Evolutionary conservation across 2,329 filamentous ascomycete genomes (phyloP).

Genomic region (Fusarium sp.): DNA sequence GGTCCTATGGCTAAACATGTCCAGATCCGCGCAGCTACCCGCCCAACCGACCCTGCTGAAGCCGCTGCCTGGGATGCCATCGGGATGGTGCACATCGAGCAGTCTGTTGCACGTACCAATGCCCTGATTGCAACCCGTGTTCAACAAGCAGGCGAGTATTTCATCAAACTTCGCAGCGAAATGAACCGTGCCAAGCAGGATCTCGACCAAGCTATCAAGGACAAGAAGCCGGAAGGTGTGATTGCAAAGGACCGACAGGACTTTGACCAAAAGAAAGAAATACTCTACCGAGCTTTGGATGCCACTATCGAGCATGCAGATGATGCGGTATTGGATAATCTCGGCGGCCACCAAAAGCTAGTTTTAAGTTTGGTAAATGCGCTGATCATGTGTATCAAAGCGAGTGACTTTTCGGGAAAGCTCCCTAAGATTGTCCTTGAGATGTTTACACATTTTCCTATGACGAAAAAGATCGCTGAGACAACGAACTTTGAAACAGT

Average conservation of each 20-base stretch:
- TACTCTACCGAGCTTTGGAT: slow-evolving; percentile 62
- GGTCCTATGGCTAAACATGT: background rate
- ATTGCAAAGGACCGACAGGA: slow-evolving; percentile 52
- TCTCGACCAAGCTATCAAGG: slow-evolving; percentile 55
- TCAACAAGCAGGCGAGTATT: slow-evolving; percentile 60
- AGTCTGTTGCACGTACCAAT: slow-evolving; percentile 49
- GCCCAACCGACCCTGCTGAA: slow-evolving; percentile 56
- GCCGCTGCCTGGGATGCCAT: slow-evolving; percentile 64
- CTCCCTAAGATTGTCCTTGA: slow-evolving; percentile 65
- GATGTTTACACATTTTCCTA: slow-evolving; percentile 70
- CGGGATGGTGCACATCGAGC: slow-evolving; percentile 60
- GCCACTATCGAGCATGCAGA: slow-evolving; percentile 65
- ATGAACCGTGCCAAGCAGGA: slow-evolving; percentile 59
- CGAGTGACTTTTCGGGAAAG: slow-evolving; percentile 61
- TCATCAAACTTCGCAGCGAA: slow-evolving; percentile 58
- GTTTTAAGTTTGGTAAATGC: slow-evolving; percentile 63
- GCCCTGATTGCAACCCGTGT: slow-evolving; percentile 57
- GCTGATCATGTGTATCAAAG: slow-evolving; percentile 63
- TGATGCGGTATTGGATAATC: slow-evolving; percentile 64
- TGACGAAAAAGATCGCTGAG: slow-evolving; percentile 68
- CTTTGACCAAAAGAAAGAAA: slow-evolving; percentile 57
- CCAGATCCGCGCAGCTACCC: slow-evolving; percentile 53
- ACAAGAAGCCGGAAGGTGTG: slow-evolving; percentile 50
- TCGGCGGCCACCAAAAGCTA: slow-evolving; percentile 66
- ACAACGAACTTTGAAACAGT: slow-evolving; percentile 74